phyloP scores from a whole-genome alignment of 108 stramenopile genomes.

The Heterococcus sp. region DNA sequence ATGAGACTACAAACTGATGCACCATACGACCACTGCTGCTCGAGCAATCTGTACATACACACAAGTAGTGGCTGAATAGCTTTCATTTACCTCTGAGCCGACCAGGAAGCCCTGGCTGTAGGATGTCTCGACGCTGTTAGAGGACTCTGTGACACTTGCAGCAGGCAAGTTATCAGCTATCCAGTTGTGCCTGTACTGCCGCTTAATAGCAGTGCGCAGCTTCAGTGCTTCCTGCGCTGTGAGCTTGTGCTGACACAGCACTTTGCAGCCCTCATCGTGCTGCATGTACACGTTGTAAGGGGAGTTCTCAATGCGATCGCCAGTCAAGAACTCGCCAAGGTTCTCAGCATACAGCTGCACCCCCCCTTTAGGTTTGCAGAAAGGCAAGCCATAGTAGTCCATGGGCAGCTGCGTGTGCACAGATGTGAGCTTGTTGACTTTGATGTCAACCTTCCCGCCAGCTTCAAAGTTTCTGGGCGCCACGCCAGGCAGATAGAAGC shows the following conservation, averaged over 20 bases:
- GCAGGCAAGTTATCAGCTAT: slow-evolving; percentile 98
- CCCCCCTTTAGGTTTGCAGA: slow-evolving; percentile 48
- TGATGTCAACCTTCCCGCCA: slow-evolving; percentile 53
- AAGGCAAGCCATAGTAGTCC: slow-evolving; percentile 52
- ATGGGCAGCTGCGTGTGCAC: slow-evolving; percentile 50
- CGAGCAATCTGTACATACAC: too few relatives aligned
- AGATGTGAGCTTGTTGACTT: slow-evolving; percentile 65
- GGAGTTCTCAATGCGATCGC: slow-evolving; percentile 93
- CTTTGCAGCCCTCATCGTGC: slow-evolving; percentile 84
- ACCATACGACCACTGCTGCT: too few relatives aligned
- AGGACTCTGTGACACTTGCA: slow-evolving; percentile 57
- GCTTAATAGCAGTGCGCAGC: slow-evolving; percentile 38
- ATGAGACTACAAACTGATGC: too few relatives aligned
- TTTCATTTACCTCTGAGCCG: slow-evolving; percentile 82
- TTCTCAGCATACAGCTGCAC: slow-evolving; percentile 70
- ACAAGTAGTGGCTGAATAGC: too few relatives aligned
- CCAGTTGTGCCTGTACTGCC: slow-evolving; percentile 82
- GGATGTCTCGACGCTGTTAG: slow-evolving; percentile 23
- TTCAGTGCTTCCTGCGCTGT: slow-evolving; percentile 77
- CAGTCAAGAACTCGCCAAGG: slow-evolving; percentile 94
- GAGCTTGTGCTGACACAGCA: slow-evolving; percentile 65
- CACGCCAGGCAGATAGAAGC: slow-evolving; percentile 58
- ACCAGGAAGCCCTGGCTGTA: slow-evolving; percentile 93
- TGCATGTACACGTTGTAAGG: slow-evolving; percentile 92
- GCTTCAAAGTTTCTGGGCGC: slow-evolving; percentile 50